A percentile compares a stretch with the other conserved stretches of the same genome.
Evolutionary conservation across 108 stramenopile genomes (phyloP).

Genomic region (Cyclotella choctawhatcheeana): DNA sequence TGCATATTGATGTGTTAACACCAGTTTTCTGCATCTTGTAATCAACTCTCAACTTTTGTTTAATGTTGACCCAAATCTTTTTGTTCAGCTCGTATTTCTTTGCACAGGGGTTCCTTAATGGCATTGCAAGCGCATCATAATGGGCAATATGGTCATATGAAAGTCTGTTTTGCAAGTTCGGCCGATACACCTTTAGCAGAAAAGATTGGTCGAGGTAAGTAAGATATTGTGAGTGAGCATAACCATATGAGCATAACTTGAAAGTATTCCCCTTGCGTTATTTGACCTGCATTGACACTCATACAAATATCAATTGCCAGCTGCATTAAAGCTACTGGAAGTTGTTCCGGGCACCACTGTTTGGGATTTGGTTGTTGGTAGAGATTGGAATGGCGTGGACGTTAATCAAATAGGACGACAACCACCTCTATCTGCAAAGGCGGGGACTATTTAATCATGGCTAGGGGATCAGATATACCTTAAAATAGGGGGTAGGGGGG

Average conservation of each 20-base stretch:
- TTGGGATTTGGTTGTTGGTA: slow-evolving; percentile 71
- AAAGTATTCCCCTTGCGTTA: too few relatives aligned
- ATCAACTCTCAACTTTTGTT: too few relatives aligned
- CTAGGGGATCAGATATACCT: neutral
- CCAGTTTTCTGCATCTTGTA: too few relatives aligned
- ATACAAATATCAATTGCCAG: slow-evolving; percentile 8
- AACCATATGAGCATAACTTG: too few relatives aligned
- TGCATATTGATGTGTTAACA: too few relatives aligned
- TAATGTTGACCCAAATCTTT: too few relatives aligned
- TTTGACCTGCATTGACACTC: too few relatives aligned
- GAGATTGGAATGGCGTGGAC: slow-evolving; percentile 81
- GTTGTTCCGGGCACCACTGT: slow-evolving; percentile 83
- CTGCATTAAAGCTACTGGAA: slow-evolving; percentile 78
- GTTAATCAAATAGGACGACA: slow-evolving; percentile 90
- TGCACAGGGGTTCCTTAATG: slow-evolving; percentile 72
- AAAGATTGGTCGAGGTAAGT: slow-evolving; percentile 60
- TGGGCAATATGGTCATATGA: slow-evolving; percentile 71
- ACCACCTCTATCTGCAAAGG: slow-evolving; percentile 67
- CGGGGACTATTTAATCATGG: neutral
- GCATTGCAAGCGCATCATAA: slow-evolving; percentile 79
- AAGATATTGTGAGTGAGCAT: too few relatives aligned
- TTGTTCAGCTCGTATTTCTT: slow-evolving; percentile 70
- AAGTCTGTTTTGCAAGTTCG: slow-evolving; percentile 76
- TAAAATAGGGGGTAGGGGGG: neutral
- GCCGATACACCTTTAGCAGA: slow-evolving; percentile 88